phyloP scores from a whole-genome alignment of 805 yeast genomes.

The Clavispora carvajalis region DNA sequence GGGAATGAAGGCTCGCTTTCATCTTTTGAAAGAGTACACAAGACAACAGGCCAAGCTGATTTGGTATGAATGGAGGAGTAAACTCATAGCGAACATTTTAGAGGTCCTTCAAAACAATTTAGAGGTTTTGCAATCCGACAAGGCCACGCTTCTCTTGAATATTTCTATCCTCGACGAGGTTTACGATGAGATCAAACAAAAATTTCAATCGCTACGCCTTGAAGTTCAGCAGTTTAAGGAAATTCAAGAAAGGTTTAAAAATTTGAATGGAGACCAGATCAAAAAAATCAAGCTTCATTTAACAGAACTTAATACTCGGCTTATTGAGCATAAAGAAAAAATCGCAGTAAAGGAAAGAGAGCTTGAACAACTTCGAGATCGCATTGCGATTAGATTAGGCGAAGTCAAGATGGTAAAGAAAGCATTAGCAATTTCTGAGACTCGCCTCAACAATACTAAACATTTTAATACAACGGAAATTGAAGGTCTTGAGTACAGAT shows the following conservation, averaged over 20 bases:
- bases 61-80: constrained; percentile 62
- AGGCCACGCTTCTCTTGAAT: constrained; percentile 9
- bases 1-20: constrained; percentile 44
- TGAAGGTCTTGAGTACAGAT: constrained; percentile 12
- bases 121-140: constrained; percentile 18
- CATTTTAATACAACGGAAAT: constrained; percentile 11
- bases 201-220: constrained; percentile 8
- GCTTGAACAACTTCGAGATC: constrained; percentile 9
- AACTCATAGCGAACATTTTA: constrained; percentile 43
- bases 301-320: constrained; percentile 11
- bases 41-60: constrained; percentile 48
- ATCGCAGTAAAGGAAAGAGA: constrained; percentile 10
- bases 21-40: constrained; percentile 45
- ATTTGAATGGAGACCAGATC: constrained; percentile 14
- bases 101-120: constrained; percentile 22
- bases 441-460: constrained; percentile 6
- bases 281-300: constrained; percentile 9
- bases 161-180: constrained; percentile 11
- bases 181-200: constrained; percentile 6
- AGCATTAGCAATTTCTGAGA: constrained; percentile 1
- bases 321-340: constrained; percentile 10
- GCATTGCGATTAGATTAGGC: constrained; percentile 15
- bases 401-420: constrained; percentile 17
- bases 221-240: constrained; percentile 16
- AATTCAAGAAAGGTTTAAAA: constrained; percentile 11